These are phyloP conservation scores for Monilinia vaccinii-corymbosi DNA, from an alignment of 2,329 filamentous ascomycete species.

Conservation along the genomic window DNA sequence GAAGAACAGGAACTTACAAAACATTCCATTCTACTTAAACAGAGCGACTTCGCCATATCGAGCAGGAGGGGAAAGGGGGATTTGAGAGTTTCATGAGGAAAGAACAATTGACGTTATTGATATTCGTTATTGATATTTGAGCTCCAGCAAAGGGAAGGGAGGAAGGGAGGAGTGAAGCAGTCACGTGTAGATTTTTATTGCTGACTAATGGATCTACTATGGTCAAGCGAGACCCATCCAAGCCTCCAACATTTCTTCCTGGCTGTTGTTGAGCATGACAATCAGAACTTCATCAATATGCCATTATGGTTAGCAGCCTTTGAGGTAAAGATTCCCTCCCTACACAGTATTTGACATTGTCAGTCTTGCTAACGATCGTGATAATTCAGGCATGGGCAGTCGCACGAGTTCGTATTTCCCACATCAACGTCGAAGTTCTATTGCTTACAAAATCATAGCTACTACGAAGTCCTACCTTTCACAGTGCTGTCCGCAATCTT, in stretches of 20 bases:
- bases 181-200: neutral
- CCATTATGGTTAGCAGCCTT: constrained; percentile 32
- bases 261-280: constrained; percentile 8
- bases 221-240: too few relatives aligned
- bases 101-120: neutral
- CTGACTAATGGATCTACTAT: neutral
- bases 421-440: neutral
- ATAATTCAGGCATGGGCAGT: constrained; percentile 24
- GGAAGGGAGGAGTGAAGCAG: neutral
- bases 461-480: constrained; percentile 44
- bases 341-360: neutral
- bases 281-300: constrained; percentile 13
- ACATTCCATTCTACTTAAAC: neutral
- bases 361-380: constrained; percentile 7
- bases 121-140: neutral
- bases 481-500: constrained; percentile 41
- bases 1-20: neutral
- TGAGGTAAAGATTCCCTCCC: constrained; percentile 27
- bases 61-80: neutral
- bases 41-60: neutral
- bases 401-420: constrained; percentile 17
- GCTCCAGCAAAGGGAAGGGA: neutral
- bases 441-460: constrained; percentile 32
- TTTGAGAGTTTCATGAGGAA: neutral
- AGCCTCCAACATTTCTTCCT: too few relatives aligned